Conservation (phyloP, 2,329 filamentous ascomycete species). For the Aaosphaeria arxii region DNA sequence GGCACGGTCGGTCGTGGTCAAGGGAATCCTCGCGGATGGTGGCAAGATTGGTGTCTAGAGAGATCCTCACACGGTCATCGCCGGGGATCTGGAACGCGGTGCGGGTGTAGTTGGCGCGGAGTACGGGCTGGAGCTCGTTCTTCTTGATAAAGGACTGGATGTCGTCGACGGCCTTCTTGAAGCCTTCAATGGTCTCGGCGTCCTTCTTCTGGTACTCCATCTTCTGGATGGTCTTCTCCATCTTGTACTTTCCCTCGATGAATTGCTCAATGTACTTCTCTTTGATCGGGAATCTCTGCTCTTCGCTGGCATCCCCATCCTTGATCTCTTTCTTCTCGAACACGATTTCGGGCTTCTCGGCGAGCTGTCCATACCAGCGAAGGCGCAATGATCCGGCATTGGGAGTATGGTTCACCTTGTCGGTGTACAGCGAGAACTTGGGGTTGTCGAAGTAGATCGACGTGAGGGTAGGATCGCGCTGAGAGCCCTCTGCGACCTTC, state of each 20-base stretch:
- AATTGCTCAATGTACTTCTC: constrained; percentile 90
- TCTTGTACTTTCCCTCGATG: constrained; percentile 80
- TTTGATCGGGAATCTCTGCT: constrained; percentile 81
- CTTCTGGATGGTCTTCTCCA: constrained; percentile 88
- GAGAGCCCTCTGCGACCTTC: constrained; percentile 74
- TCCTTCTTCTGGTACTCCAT: constrained; percentile 71
- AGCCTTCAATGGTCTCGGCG: constrained; percentile 62
- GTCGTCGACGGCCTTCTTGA: constrained; percentile 69
- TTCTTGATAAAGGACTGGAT: constrained; percentile 79
- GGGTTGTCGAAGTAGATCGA: constrained; percentile 94
- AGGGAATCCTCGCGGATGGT: constrained; percentile 76
- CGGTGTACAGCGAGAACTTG: constrained; percentile 79
- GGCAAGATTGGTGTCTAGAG: constrained; percentile 87
- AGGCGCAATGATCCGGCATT: constrained; percentile 81
- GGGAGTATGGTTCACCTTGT: constrained; percentile 74
- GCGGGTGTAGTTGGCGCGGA: constrained; percentile 89
- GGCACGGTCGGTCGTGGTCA: constrained; percentile 79
- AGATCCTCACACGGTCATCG: constrained; percentile 85
- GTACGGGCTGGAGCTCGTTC: constrained; percentile 74
- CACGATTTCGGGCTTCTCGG: constrained; percentile 72
- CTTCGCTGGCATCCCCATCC: constrained; percentile 72
- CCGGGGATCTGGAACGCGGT: constrained; percentile 96
- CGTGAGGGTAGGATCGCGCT: constrained; percentile 83
- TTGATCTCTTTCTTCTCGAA: constrained; percentile 87
- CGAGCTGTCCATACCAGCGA: constrained; percentile 87